Percentiles rank a stretch among this genome's conserved stretches.
phyloP scores from a whole-genome alignment of 1,139 yeast species.

The Candida sp. region DNA sequence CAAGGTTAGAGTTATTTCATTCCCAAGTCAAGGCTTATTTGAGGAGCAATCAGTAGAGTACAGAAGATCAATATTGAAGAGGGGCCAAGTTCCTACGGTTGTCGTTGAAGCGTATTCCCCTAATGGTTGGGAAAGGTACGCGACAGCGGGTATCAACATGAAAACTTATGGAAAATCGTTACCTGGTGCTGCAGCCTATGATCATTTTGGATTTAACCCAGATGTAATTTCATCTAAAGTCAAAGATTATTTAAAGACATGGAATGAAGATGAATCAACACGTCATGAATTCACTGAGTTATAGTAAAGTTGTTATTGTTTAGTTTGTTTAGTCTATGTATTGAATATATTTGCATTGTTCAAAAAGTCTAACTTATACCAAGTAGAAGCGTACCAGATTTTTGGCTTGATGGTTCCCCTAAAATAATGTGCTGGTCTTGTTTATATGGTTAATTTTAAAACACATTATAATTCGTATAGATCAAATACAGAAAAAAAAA shows the following conservation, averaged over 20 bases:
- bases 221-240: slow-evolving; percentile 21
- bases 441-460: too few species aligned
- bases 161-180: slow-evolving; percentile 26
- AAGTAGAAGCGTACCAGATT: too few species aligned
- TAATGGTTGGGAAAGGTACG: slow-evolving; percentile 33
- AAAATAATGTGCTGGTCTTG: too few species aligned
- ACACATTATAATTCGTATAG: too few species aligned
- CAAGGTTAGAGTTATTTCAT: slow-evolving; percentile 21
- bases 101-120: slow-evolving; percentile 31
- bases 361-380: too few species aligned
- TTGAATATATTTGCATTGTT: too few species aligned
- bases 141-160: slow-evolving; percentile 29
- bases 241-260: slow-evolving; percentile 12
- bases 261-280: slow-evolving; percentile 16
- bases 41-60: slow-evolving; percentile 22
- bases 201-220: slow-evolving; percentile 24
- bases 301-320: too few species aligned
- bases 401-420: too few species aligned
- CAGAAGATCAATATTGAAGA: slow-evolving; percentile 15
- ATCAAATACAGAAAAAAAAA: too few species aligned
- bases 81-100: slow-evolving; percentile 22
- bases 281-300: slow-evolving; percentile 18
- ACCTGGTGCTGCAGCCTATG: slow-evolving; percentile 24
- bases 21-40: slow-evolving; percentile 20
- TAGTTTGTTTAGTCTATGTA: too few species aligned